Percentiles rank a stretch among this genome's conserved stretches.
Evolutionary conservation across 805 yeast species (phyloP).

Genomic region (Jamesozyma lodderae): DNA sequence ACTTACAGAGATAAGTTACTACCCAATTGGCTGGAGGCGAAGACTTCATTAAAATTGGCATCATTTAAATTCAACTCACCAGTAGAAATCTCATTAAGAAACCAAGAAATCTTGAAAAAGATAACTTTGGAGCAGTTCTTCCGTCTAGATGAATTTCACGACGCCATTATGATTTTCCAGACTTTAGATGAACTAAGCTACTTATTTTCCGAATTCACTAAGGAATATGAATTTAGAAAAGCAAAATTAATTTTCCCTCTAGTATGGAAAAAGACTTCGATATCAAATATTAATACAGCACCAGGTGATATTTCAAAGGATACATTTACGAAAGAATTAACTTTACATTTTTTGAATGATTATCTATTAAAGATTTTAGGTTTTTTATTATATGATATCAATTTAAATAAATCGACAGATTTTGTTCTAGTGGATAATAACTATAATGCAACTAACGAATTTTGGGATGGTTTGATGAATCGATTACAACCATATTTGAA

Average conservation of each 20-base stretch:
- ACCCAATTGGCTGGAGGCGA: constrained; percentile 45
- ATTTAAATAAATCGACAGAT: constrained; percentile 53
- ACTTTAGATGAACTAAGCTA: constrained; percentile 58
- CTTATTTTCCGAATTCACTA: constrained; percentile 53
- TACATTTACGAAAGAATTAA: constrained; percentile 20
- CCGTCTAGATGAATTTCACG: constrained; percentile 67
- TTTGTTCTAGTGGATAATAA: constrained; percentile 53
- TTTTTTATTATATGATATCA: constrained; percentile 67
- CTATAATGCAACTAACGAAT: constrained; percentile 46
- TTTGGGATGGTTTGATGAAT: constrained; percentile 63
- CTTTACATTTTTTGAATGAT: constrained; percentile 33
- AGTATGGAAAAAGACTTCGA: constrained; percentile 33
- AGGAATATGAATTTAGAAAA: constrained; percentile 63
- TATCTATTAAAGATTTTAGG: constrained; percentile 61
- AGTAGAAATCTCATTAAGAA: constrained; percentile 70
- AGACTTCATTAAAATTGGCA: constrained; percentile 43
- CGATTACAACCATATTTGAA: constrained; percentile 53
- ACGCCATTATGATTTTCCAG: constrained; percentile 72
- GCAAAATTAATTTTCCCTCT: constrained; percentile 63
- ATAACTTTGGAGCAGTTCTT: constrained; percentile 33
- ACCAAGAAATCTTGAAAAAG: constrained; percentile 39
- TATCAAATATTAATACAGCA: constrained; percentile 10
- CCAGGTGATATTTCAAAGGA: constrained; percentile 26
- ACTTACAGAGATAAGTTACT: constrained; percentile 54
- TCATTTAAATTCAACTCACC: constrained; percentile 72